Conservation (phyloP, 306 rosid species). For the Lathyrus aphaca region DNA sequence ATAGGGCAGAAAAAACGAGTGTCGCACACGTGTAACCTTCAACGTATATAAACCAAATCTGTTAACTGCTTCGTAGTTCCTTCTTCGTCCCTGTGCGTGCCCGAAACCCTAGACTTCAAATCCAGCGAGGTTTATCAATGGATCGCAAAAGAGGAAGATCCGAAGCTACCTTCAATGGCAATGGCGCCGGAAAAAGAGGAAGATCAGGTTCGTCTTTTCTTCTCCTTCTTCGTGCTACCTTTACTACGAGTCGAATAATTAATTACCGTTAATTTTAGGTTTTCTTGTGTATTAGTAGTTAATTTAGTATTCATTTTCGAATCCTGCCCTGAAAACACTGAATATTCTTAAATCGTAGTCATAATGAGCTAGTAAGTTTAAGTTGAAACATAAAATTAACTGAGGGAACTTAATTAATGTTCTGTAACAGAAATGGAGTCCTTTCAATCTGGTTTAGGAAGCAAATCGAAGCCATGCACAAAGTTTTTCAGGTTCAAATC, state of each 20-base stretch:
- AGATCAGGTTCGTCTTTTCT: conserved; percentile 56
- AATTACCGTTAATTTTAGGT: background rate
- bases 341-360: background rate
- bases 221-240: background rate
- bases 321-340: background rate
- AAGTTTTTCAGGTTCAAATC: conserved; percentile 99
- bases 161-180: conserved; percentile 67
- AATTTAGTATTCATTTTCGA: background rate
- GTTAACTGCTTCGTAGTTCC: background rate
- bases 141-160: conserved; percentile 72
- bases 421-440: conserved; percentile 92
- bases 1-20: no score
- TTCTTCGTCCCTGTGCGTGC: background rate
- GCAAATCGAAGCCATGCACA: conserved; percentile 99
- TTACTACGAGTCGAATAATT: background rate
- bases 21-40: background rate
- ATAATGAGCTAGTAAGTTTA: conserved; percentile 28
- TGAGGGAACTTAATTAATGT: conserved; percentile 72
- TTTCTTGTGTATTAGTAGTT: background rate
- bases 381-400: conserved; percentile 51
- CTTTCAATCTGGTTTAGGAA: conserved; percentile 87
- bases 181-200: conserved; percentile 72
- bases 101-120: background rate
- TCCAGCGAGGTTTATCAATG: conserved; percentile 7
- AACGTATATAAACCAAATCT: background rate